phyloP scores from a whole-genome alignment of 2,329 filamentous ascomycete species.

The Cordyceps tenuipes region DNA sequence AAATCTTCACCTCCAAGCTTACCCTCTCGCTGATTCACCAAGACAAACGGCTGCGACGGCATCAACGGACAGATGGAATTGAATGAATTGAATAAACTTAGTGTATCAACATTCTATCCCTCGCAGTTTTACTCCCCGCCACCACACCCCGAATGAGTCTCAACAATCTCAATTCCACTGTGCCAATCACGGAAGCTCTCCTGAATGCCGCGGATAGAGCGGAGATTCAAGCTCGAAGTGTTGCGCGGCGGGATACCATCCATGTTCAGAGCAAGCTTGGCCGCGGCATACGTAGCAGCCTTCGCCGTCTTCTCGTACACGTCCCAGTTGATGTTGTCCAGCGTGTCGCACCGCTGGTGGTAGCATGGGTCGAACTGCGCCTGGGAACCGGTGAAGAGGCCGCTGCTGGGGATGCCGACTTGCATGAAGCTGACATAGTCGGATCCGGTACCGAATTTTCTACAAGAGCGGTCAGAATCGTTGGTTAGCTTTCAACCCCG shows the following conservation, averaged over 20 bases:
- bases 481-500: too few relatives aligned
- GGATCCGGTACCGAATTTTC: conserved; percentile 27
- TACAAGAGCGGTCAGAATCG: neutral
- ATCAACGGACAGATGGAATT: too few relatives aligned
- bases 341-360: conserved; percentile 32
- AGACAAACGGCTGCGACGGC: too few relatives aligned
- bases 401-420: conserved; percentile 31
- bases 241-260: conserved; percentile 26
- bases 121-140: conserved; percentile 15
- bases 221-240: conserved; percentile 22
- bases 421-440: conserved; percentile 34
- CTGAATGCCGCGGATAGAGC: conserved; percentile 19
- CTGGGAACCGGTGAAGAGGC: conserved; percentile 33
- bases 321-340: conserved; percentile 33
- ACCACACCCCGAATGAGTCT: conserved; percentile 23
- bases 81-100: too few relatives aligned
- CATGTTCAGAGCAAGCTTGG: conserved; percentile 29
- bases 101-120: neutral
- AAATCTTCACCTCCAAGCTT: too few relatives aligned
- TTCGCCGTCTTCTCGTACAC: conserved; percentile 31
- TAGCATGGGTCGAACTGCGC: conserved; percentile 29
- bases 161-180: conserved; percentile 17
- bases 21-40: too few relatives aligned
- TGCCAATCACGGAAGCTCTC: conserved; percentile 20
- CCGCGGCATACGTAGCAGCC: conserved; percentile 43